Conservation (phyloP, 2,329 filamentous ascomycete genomes). For the Calonectria henricotiae region DNA sequence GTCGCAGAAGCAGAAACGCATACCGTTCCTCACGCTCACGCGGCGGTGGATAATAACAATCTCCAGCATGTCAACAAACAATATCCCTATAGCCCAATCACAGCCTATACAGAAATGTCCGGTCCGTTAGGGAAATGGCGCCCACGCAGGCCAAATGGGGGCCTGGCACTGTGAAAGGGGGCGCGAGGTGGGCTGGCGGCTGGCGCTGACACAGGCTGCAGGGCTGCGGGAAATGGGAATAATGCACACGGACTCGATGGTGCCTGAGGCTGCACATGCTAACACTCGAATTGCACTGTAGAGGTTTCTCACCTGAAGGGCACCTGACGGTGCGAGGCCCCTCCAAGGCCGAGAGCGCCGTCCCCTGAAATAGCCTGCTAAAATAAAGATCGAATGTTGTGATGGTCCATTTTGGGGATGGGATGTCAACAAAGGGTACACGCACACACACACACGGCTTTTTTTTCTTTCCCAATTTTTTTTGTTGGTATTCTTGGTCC, state of each 20-base stretch:
- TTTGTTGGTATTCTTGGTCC: background rate
- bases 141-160: conserved; percentile 44
- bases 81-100: conserved; percentile 47
- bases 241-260: conserved; percentile 43
- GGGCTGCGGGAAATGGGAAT: conserved; percentile 41
- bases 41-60: conserved; percentile 52
- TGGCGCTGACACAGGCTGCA: conserved; percentile 35
- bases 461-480: background rate
- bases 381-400: conserved; percentile 44
- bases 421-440: conserved; percentile 39
- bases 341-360: conserved; percentile 19
- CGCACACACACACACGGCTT: conserved; percentile 16
- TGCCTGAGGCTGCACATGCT: conserved; percentile 46
- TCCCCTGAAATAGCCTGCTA: conserved; percentile 43
- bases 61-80: conserved; percentile 53
- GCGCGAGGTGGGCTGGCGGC: conserved; percentile 40
- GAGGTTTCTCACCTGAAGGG: conserved; percentile 43
- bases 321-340: conserved; percentile 47
- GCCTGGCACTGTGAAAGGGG: conserved; percentile 42
- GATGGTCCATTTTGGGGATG: conserved; percentile 42
- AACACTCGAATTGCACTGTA: conserved; percentile 27
- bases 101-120: conserved; percentile 27
- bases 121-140: conserved; percentile 44
- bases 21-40: conserved; percentile 38
- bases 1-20: conserved; percentile 47